Conservation (phyloP, 2,329 filamentous ascomycete species). For the Sporothrix humicola region DNA sequence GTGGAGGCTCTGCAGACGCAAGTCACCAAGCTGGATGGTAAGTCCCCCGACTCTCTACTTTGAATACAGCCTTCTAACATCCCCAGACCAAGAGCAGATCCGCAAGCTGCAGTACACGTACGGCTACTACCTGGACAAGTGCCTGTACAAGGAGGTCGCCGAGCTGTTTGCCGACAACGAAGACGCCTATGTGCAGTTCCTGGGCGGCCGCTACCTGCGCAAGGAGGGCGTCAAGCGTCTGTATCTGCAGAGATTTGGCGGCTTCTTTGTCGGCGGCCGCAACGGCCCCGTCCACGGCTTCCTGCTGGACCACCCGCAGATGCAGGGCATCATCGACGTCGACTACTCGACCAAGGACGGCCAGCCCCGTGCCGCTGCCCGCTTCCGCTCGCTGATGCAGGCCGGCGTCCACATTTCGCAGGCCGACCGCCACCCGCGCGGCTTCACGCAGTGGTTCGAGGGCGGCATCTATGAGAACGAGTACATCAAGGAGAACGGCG, state of each 20-base stretch:
- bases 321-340: conserved; percentile 62
- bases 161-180: conserved; percentile 59
- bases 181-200: conserved; percentile 61
- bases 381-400: conserved; percentile 62
- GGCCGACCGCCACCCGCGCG: conserved; percentile 56
- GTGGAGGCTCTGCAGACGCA: conserved; percentile 38
- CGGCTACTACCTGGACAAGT: conserved; percentile 65
- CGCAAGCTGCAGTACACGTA: conserved; percentile 63
- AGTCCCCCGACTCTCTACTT: neutral
- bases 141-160: conserved; percentile 59
- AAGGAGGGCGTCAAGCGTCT: conserved; percentile 58
- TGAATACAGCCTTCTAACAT: neutral
- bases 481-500: conserved; percentile 61
- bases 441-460: conserved; percentile 63
- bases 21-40: conserved; percentile 36
- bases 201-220: conserved; percentile 58
- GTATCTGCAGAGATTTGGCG: conserved; percentile 59
- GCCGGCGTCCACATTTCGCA: conserved; percentile 60
- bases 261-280: conserved; percentile 57
- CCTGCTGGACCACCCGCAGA: conserved; percentile 62
- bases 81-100: conserved; percentile 58
- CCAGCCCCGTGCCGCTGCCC: conserved; percentile 51
- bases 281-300: conserved; percentile 63
- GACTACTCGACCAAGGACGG: conserved; percentile 45
- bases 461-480: conserved; percentile 65